Evolutionary conservation across 495 filamentous ascomycete species (phyloP).

Genomic region (Oidiodendron maius): DNA sequence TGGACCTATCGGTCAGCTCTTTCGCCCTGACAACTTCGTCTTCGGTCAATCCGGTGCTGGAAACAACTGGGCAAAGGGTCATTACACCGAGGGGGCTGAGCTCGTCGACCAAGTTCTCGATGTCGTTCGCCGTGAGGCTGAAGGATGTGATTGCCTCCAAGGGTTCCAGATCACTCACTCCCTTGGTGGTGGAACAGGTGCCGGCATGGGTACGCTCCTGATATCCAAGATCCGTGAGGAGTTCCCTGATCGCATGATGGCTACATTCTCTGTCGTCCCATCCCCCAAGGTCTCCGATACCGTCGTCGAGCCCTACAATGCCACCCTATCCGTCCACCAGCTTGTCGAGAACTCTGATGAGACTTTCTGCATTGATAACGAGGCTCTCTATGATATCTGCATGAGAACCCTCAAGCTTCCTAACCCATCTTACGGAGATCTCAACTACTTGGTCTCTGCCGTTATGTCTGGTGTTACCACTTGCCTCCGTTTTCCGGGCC

Average conservation of each 20-base stretch:
- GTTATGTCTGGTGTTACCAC: slow-evolving; percentile 99
- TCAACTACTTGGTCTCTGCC: slow-evolving; percentile 98
- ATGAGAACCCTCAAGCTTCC: slow-evolving; percentile 98
- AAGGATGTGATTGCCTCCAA: slow-evolving; percentile 99
- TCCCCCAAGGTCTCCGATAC: slow-evolving; percentile 99
- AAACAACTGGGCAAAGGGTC: slow-evolving; percentile 99
- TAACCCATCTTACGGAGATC: slow-evolving; percentile 96
- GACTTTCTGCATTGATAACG: slow-evolving; percentile 99
- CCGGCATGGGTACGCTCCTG: slow-evolving; percentile 98
- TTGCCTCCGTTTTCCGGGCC: slow-evolving; percentile 96
- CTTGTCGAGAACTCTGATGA: slow-evolving; percentile 99
- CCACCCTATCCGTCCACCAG: slow-evolving; percentile 98
- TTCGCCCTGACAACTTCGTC: slow-evolving; percentile 99
- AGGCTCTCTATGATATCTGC: slow-evolving; percentile 99
- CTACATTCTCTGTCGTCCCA: slow-evolving; percentile 98
- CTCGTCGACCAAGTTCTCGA: slow-evolving; percentile 97
- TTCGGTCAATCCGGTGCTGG: slow-evolving; percentile 99
- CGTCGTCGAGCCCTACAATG: slow-evolving; percentile 99
- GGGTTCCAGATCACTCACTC: slow-evolving; percentile 99
- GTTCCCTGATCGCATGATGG: slow-evolving; percentile 99
- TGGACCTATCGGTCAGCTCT: slow-evolving; percentile 97
- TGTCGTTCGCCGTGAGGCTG: slow-evolving; percentile 97
- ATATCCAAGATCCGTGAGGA: slow-evolving; percentile 99
- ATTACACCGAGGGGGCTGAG: slow-evolving; percentile 99
- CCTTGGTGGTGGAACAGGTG: slow-evolving; percentile 99